These are phyloP conservation scores for Tolypocladium tundrense DNA, from an alignment of 2,329 filamentous ascomycete genomes.

Conservation along the genomic window DNA sequence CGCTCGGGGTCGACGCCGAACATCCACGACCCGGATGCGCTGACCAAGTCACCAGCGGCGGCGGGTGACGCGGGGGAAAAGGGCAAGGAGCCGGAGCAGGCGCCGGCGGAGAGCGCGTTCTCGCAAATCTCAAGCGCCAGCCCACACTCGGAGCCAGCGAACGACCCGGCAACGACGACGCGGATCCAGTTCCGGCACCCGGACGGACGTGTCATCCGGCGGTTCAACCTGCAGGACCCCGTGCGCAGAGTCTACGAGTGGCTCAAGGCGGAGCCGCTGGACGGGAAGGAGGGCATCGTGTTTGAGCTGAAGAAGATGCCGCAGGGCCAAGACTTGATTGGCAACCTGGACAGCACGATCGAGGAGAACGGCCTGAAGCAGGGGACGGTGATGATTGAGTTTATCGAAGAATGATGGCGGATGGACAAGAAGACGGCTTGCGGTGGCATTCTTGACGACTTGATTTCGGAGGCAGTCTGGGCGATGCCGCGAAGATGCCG, in stretches of 20 bases:
- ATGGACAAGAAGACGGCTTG: too few relatives aligned
- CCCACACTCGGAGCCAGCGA: constrained; percentile 68
- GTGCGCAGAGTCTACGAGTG: constrained; percentile 88
- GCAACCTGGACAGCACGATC: constrained; percentile 62
- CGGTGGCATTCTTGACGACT: background rate
- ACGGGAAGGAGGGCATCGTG: constrained; percentile 64
- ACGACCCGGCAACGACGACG: constrained; percentile 62
- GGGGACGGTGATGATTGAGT: constrained; percentile 92
- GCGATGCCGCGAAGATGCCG: background rate
- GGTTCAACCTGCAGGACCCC: constrained; percentile 67
- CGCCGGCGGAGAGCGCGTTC: constrained; percentile 39
- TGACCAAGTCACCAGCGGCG: constrained; percentile 56
- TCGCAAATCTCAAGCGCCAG: constrained; percentile 58
- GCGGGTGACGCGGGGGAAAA: constrained; percentile 25
- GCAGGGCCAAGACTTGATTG: constrained; percentile 70
- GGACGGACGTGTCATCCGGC: constrained; percentile 72
- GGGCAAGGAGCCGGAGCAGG: constrained; percentile 41
- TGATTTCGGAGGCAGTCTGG: background rate
- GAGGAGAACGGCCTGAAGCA: constrained; percentile 80
- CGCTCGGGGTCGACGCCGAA: constrained; percentile 33
- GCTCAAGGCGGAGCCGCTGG: constrained; percentile 80
- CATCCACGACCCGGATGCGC: constrained; percentile 72
- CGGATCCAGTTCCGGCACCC: constrained; percentile 89
- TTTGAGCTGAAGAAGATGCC: constrained; percentile 85
- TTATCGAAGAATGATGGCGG: constrained; percentile 44